Conservation (phyloP, 257 asterid species). For the Ophiorrhiza pumila region DNA sequence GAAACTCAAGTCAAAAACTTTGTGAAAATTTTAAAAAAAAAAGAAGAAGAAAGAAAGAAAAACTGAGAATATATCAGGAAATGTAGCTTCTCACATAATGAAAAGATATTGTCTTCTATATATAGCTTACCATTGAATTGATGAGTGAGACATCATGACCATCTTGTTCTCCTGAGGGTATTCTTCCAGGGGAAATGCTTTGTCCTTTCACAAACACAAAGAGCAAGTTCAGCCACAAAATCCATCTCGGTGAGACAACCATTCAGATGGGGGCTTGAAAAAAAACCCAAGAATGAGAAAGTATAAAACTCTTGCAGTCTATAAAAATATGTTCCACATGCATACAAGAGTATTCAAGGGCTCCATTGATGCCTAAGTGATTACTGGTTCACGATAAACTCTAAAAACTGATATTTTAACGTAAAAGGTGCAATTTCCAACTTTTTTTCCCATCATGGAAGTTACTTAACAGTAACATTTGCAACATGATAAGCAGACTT, state of each 20-base stretch:
- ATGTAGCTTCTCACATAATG: neutral
- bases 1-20: conserved; percentile 17
- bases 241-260: neutral
- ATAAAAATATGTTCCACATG: neutral
- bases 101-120: neutral
- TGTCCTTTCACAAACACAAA: conserved; percentile 49
- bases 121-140: conserved; percentile 56
- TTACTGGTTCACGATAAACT: neutral
- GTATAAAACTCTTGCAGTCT: neutral
- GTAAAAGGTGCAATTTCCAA: neutral
- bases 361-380: neutral
- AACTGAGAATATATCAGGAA: neutral
- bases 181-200: conserved; percentile 38
- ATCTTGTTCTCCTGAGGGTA: conserved; percentile 38
- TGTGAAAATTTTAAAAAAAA: neutral
- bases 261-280: neutral
- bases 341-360: neutral
- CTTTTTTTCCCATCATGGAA: neutral
- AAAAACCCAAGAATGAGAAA: neutral
- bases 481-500: neutral
- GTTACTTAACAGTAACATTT: neutral
- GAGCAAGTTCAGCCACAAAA: conserved; percentile 18
- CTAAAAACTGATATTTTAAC: neutral
- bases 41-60: neutral
- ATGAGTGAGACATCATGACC: conserved; percentile 35